Evolutionary conservation across 1,284 basidiomycete species (phyloP).

Genomic region (Ustilago shanxiensis): DNA sequence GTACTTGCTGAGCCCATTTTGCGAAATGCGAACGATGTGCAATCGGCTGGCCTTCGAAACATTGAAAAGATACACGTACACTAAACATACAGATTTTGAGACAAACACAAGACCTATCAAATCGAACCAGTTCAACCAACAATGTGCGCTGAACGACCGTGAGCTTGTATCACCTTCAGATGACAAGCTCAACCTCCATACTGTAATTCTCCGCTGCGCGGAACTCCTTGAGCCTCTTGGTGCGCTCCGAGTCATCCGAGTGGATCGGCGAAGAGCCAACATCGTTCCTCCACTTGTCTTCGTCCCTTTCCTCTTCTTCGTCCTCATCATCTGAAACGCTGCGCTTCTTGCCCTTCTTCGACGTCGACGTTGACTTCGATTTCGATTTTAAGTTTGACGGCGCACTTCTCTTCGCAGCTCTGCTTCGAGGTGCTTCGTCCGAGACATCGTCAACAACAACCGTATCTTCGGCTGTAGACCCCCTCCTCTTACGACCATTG

Average conservation of each 20-base stretch:
- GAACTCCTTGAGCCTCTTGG: constrained; percentile 33
- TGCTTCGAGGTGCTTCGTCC: not conserved
- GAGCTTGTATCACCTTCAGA: constrained; percentile 13
- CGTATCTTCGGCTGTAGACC: not conserved
- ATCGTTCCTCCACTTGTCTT: constrained; percentile 8
- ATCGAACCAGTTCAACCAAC: not conserved
- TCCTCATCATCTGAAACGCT: constrained; percentile 4
- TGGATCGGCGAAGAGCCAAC: constrained; percentile 25
- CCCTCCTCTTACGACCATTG: constrained; percentile 1
- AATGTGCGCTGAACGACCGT: not conserved
- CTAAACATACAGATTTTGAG: not conserved
- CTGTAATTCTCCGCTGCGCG: constrained; percentile 23
- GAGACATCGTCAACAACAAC: constrained; percentile 1
- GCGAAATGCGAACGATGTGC: not conserved
- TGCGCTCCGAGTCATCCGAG: constrained; percentile 37
- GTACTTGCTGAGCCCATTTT: not conserved
- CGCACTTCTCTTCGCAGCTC: not conserved
- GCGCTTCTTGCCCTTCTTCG: constrained; percentile 19
- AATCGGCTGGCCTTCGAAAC: not conserved
- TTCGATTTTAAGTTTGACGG: not conserved
- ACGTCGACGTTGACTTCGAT: not conserved
- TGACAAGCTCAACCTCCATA: constrained; percentile 27
- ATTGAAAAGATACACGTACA: not conserved
- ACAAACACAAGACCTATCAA: not conserved
- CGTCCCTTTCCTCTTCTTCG: constrained; percentile 8